Conservation (phyloP, 371 early-diverging fungal genomes). For the Coemansia sp. region DNA sequence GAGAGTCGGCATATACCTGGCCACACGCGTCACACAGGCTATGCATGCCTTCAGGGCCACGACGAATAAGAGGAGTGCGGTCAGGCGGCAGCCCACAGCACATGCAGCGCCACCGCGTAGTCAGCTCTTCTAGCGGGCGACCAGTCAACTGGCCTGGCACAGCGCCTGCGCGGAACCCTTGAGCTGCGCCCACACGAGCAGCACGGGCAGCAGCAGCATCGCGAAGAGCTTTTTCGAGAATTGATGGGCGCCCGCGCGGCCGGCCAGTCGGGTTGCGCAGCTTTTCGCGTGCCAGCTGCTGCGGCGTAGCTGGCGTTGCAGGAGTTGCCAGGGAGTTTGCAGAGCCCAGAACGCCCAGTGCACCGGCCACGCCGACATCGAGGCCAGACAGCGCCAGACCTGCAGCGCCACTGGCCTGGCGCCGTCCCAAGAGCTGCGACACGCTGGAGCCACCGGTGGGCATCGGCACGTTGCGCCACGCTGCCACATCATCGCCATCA, state of each 20-base stretch:
- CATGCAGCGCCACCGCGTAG: conserved; percentile 46
- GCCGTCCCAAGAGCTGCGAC: conserved; percentile 19
- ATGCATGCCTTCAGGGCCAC: conserved; percentile 50
- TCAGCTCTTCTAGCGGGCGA: conserved; percentile 46
- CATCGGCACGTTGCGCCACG: conserved; percentile 1
- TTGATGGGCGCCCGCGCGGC: conserved; percentile 51
- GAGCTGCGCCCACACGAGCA: background rate
- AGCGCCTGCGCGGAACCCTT: conserved; percentile 14
- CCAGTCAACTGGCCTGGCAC: conserved; percentile 30
- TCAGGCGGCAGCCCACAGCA: conserved; percentile 45
- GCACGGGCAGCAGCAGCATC: conserved; percentile 35
- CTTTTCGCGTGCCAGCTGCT: conserved; percentile 29
- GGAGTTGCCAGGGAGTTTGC: conserved; percentile 5
- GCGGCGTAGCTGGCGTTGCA: conserved; percentile 17
- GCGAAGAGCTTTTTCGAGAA: conserved; percentile 51
- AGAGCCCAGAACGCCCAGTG: conserved; percentile 1
- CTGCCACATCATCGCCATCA: background rate
- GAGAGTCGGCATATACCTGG: conserved; percentile 11
- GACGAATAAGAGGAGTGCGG: conserved; percentile 42
- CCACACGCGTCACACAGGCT: conserved; percentile 47
- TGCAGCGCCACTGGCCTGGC: conserved; percentile 5
- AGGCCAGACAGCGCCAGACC: conserved; percentile 3
- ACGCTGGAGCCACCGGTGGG: background rate
- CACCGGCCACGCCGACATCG: conserved; percentile 2
- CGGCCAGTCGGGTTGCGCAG: conserved; percentile 48